A percentile compares a stretch with the other conserved stretches of the same genome.
These are phyloP conservation scores for Suhomyces prunicola DNA, from an alignment of 805 yeast species.

Conservation along the genomic window DNA sequence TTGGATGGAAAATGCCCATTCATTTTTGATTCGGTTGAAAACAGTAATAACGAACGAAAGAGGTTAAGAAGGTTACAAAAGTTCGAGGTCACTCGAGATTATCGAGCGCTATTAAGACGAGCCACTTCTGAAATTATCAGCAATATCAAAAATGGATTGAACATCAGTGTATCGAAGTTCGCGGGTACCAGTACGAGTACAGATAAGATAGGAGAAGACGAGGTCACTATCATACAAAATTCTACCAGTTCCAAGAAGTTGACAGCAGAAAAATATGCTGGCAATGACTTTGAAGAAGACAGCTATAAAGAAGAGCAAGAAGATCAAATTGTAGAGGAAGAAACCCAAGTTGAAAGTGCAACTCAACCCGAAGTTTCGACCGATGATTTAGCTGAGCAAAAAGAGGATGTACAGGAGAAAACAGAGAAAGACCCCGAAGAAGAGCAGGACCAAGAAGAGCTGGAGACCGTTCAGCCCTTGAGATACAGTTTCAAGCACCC, in stretches of 20 bases:
- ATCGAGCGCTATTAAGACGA: conserved; percentile 36
- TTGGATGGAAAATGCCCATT: conserved; percentile 82
- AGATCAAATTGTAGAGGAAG: conserved; percentile 5
- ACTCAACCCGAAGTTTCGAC: background rate
- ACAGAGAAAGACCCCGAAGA: conserved; percentile 5
- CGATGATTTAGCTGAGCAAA: background rate
- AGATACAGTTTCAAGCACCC: conserved; percentile 25
- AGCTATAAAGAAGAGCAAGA: conserved; percentile 11
- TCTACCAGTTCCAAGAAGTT: conserved; percentile 8
- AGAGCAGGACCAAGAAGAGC: conserved; percentile 15
- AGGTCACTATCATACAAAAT: conserved; percentile 13
- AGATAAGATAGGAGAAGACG: conserved; percentile 18
- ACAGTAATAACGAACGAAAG: conserved; percentile 39
- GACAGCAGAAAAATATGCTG: conserved; percentile 6
- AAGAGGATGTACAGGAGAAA: background rate
- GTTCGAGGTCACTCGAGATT: conserved; percentile 40
- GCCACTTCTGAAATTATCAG: conserved; percentile 32
- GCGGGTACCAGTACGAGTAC: conserved; percentile 28
- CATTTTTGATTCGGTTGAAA: conserved; percentile 51
- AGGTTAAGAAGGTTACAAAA: conserved; percentile 38
- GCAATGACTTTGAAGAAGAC: conserved; percentile 6
- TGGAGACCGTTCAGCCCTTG: conserved; percentile 2
- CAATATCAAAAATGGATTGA: conserved; percentile 21
- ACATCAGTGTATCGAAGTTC: conserved; percentile 12
- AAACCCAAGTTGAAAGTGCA: background rate